Base-by-base conservation (phyloP, 176 grass and related monocot genomes). In the Zea luxurians region DNA sequence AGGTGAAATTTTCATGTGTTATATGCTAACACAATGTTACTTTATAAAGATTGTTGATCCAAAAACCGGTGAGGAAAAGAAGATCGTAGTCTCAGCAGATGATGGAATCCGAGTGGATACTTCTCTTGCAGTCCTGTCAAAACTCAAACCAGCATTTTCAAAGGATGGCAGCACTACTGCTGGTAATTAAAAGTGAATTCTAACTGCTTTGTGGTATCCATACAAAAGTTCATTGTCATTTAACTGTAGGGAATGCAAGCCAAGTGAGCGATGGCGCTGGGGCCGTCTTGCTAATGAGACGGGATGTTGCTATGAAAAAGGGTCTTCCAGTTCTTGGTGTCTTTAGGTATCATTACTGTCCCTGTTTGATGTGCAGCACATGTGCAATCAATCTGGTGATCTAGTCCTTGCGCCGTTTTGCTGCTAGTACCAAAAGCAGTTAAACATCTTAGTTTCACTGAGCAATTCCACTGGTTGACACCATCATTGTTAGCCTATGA, bases 211-310 rank as follows among this genome's bases (percentile, higher is more conserved):
- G 9, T 4, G 48, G 3, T 67, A 47, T 85, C 11, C 37, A 37
- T 46, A 43, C 37, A 66, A 36, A 79, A 82, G 4, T 13, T 78
- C 71, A 13, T 3, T 57, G 11, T 38, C 79, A 21, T 59, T 83
- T 75, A 65, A 86, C 61, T 41, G 6, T 79, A 99, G 92, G 89
- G 63, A 99, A 95, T 84, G 89, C 92, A 85, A 99, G 88, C 73
- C 92, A 99, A 83, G 50, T 99, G 71, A 99, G 96, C 66, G 96
- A 98, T 86, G 91, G 95, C 15, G 95, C 95, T 67, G 89, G 89
- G 36, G 92, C 96, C 3, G 92, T 99, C 27, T 80, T 99, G 38
- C 83, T 95, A 48, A 95, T 95, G 88, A 95, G 92, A 76, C 93
- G 88, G 76, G 96, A 91, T 85, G 50, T 92, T 68, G 92, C 96